Base-by-base conservation (phyloP, 768 basidiomycete species). In the Crucibulum laeve region DNA sequence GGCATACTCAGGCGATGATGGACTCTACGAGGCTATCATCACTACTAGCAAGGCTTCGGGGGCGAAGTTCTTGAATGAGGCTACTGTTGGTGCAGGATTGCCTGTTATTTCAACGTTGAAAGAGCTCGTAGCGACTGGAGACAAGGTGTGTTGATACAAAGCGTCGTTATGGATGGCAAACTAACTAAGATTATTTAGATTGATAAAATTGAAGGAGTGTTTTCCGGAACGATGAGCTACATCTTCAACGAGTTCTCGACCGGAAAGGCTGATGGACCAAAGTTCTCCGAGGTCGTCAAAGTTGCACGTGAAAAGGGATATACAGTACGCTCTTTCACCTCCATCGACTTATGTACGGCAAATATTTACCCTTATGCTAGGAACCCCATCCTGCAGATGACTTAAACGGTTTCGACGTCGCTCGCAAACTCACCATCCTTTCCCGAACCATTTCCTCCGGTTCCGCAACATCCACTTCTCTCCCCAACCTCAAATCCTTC, bases 381-480 rank as follows among this genome's bases (percentile, higher is more conserved):
- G 96, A 99, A 71, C 96, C 96, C 4, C 91, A 99, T 61, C 96
- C 96, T 0, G 88, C 85, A 23, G 95, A 97, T 56, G 96, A 99
- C 61, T 82, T 99, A 34, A 94, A 91, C 50, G 96, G 96, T 4
- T 87, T 88, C 25, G 96, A 99, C 63, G 96, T 99, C 37, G 94
- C 94, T 2, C 84, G 96, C 35, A 99, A 99, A 64, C 80, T 99
- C 38, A 92, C 92, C 42, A 99, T 99, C 65, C 77, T 99, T 44
- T 84, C 92, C 0, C 85, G 96, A 40, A 78, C 82, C 56, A 77
- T 91, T 47, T 73, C 80, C 4, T 58, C 67, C 15, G 59, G 63
- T 19, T 61, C 68, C 25, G 47, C 54, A 15, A 46, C 57, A 4
- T 47, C 65, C 5, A 59, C 64, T 0, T 61, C 73, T 1, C 65